Evolutionary conservation across 2,329 filamentous ascomycete genomes (phyloP), one percentile per base, ranked within the genome.

Genomic region (Hirsutella rhossiliensis): DNA sequence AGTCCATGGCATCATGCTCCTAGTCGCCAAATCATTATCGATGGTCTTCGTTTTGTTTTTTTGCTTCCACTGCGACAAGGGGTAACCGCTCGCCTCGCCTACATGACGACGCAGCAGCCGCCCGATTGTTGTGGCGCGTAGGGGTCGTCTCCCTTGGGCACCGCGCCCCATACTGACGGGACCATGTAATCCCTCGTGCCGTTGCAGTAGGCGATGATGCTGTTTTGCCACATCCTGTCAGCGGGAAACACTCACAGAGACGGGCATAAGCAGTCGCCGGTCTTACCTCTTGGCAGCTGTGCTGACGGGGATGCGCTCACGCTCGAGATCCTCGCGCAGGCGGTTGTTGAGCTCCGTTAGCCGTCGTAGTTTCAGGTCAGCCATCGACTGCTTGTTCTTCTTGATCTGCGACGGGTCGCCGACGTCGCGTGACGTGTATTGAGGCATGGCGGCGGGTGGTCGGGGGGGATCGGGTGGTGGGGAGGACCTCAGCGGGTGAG

Each of bases 321-420:
- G 80, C 58, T 97, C 92, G 52, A 98, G 75, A 64, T 98, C 92
- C 68, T 98, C 92, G 59, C 89, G 86, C 64, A 98, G 72, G 56
- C 92, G 84, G 67, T 87, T 87, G 75, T 97, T 98, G 59, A 98
- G 79, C 72, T 98, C 92, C 49, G 89, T 97, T 67, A 98, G 75
- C 52, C 92, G 84, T 59, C 92, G 83, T 59, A 97, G 80, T 76
- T 98, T 98, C 52, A 98, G 78, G 65, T 98, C 92, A 56, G 90
- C 90, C 87, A 98, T 97, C 63, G 87, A 95, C 72, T 97, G 92
- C 75, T 96, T 96, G 73, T 94, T 97, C 73, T 89, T 94, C 76
- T 78, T 80, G 56, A 80, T 77, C 63, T 82, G 77, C 57, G 75
- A 76, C 62, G 77, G 76, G 61, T 82, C 78, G 65, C 76, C 76